phyloP scores from a whole-genome alignment of 108 stramenopile genomes.

The Seminavis robusta region DNA sequence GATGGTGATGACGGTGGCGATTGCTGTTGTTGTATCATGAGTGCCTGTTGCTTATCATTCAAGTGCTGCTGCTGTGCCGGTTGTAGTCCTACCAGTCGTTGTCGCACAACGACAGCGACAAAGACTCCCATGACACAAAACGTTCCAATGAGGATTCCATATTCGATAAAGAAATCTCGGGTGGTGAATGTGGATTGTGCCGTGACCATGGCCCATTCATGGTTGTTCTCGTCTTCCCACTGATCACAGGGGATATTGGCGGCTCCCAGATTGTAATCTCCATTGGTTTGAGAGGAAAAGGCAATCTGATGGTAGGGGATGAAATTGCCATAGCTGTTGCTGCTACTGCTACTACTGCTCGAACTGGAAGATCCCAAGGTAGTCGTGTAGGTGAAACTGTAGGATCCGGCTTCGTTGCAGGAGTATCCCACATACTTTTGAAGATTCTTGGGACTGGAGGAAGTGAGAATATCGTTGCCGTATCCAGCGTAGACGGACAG shows the following conservation, averaged over 20 bases:
- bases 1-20: too few species aligned
- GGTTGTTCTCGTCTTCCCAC: neutral
- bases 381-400: constrained; percentile 13
- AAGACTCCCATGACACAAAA: too few species aligned
- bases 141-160: too few species aligned
- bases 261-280: constrained; percentile 21
- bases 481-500: constrained; percentile 8
- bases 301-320: constrained; percentile 9
- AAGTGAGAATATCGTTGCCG: neutral
- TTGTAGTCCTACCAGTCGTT: too few species aligned
- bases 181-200: too few species aligned
- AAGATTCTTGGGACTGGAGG: constrained; percentile 4
- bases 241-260: constrained; percentile 16
- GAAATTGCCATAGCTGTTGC: constrained; percentile 7
- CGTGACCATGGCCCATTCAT: too few species aligned
- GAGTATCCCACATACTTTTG: constrained; percentile 6
- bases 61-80: too few species aligned
- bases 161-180: too few species aligned
- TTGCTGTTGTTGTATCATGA: too few species aligned
- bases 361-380: constrained; percentile 2
- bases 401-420: constrained; percentile 16
- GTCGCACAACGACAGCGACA: too few species aligned
- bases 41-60: too few species aligned
- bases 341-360: constrained; percentile 1
- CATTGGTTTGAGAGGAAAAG: constrained; percentile 11